Base-by-base conservation (phyloP, 176 grass and related monocot species). In the Aegilops tauschii region DNA sequence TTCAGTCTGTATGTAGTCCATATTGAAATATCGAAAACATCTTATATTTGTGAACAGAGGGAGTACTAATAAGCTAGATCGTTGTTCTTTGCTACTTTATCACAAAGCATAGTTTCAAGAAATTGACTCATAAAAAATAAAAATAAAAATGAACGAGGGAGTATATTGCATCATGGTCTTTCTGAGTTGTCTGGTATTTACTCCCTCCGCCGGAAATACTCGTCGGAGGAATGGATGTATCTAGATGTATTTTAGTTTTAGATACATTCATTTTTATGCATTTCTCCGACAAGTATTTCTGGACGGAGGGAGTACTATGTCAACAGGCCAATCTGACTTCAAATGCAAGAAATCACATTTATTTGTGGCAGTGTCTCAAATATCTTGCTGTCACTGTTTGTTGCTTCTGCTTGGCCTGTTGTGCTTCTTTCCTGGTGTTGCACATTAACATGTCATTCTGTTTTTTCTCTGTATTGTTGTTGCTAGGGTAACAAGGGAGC, bases 401-500 rank as follows among this genome's bases (percentile, higher is more conserved):
- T 39, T 73, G 4, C 40, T 59, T 80, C 45, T 12, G 20, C 45
- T 37, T 2, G 21, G 40, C 23, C 23, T 85, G 25, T 85, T 66
- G 31, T 84, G 39, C n/a, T 30, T 23, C n/a, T 29, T 32, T 12
- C 11, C 18, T 73, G 21, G 18, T 73, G 2, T 17, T 65, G 44
- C 40, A 72, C 31, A 82, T 1, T 12, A 63, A 37, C 67, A 40
- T 87, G 34, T 67, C 25, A 37, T 79, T 37, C 4, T 88, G 63
- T 86, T 40, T 86, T 40, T 40, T 44, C 45, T 16, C 25, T 28
- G 14, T 88, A 64, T 85, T 84, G 0, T 61, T 86, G 11, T 85
- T 77, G n/a, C 35, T 76, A 98, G 95, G 84, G 89, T 98, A 61
- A 87, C 91, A 45, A 98, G 87, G 93, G 89, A 95, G 78, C 82